Evolutionary conservation across 2,329 filamentous ascomycete genomes (phyloP), one percentile per base, ranked within the genome.

Genomic region (Talaromyces sp.): DNA sequence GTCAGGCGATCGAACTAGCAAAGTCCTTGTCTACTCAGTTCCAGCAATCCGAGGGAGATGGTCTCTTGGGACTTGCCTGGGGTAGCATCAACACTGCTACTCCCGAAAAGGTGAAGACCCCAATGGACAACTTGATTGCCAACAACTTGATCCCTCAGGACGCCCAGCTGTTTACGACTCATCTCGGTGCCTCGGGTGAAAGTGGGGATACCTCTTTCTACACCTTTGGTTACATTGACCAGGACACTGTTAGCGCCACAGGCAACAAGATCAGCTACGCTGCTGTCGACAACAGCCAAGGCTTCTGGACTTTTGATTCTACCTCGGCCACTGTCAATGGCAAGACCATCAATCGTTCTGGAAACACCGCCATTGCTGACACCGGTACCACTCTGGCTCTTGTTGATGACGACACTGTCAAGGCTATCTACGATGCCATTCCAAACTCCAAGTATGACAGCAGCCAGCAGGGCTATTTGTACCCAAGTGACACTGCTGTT

Each of bases 211-310:
- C 80, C 62, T 85, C 72, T 0, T 91, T 89, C 76, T 91, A 88
- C 75, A 90, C 88, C 1, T 90, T 91, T 64, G 88, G 88, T 21
- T 88, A 80, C 71, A 87, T 91, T 67, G 88, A 90, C 67, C 69
- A 87, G 64, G 80, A 82, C n/a, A 80, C 83, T 0, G 78, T 89
- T 54, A 79, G 76, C 58, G 76, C 78, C 3, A 81, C 81, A 1
- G 81, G 80, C 31, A 70, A 81, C 62, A 78, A 84, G 1, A 82
- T 88, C 43, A 72, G 79, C 64, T 91, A 86, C 74, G 81, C 84
- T 0, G 77, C 81, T 12, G 74, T 91, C 54, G 85, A 90, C 73
- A 85, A 82, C 60, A 82, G 79, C 1, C 73, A 85, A 59, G 88
- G 88, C 24, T 89, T 89, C 76, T 91, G 88, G 88, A 77, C 82